Percentiles rank a stretch among this genome's conserved stretches.
phyloP scores from a whole-genome alignment of 148 eudicot species.

The Cornus suecica region DNA sequence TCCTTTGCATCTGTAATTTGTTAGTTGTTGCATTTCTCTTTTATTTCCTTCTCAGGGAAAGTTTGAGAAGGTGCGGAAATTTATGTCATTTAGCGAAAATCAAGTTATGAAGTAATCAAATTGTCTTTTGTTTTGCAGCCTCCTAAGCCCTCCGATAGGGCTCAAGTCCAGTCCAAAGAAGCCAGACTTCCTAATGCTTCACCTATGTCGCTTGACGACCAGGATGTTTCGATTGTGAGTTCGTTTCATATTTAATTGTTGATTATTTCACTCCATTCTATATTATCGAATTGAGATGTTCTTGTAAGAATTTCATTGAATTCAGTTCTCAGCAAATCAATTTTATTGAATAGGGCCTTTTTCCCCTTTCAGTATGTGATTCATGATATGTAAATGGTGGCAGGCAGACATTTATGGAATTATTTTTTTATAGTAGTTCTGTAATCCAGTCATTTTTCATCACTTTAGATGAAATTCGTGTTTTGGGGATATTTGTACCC shows the following conservation, averaged over 20 bases:
- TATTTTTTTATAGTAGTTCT: background rate
- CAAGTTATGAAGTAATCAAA: background rate
- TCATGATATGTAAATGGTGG: background rate
- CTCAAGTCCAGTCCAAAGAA: conserved; percentile 81
- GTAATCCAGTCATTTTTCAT: background rate
- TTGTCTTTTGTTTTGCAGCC: conserved; percentile 45
- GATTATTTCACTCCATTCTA: background rate
- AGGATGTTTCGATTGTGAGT: conserved; percentile 92
- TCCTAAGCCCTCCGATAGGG: conserved; percentile 76
- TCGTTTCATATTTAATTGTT: background rate
- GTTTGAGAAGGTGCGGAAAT: too few relatives aligned
- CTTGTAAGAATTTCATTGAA: background rate
- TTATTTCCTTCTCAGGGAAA: background rate
- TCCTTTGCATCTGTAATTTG: background rate
- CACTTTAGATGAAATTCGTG: background rate
- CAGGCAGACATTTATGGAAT: background rate
- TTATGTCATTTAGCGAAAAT: background rate
- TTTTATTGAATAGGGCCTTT: background rate
- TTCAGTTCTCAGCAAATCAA: background rate
- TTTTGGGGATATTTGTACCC: background rate
- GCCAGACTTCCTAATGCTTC: conserved; percentile 77
- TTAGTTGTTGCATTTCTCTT: background rate
- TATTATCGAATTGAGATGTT: background rate
- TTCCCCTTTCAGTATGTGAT: background rate
- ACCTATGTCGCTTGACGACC: conserved; percentile 80